These are phyloP conservation scores for Massospora cicadina DNA, from an alignment of 371 early-diverging fungal species.

Conservation along the genomic window DNA sequence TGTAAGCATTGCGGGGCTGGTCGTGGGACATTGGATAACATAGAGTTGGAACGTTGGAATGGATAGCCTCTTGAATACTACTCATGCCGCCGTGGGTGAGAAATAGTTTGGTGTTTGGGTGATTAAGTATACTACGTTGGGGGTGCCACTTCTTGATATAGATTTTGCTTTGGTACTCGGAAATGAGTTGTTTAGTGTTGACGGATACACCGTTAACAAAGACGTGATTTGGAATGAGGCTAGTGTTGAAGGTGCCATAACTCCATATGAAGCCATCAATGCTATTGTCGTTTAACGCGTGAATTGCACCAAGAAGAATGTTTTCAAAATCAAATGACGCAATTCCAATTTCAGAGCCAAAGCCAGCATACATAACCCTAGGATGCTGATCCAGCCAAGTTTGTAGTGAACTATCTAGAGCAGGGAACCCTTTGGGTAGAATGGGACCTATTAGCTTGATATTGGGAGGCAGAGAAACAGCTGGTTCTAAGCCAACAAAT, in stretches of 20 bases:
- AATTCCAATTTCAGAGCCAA: too few relatives aligned
- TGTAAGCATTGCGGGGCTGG: conserved; percentile 4
- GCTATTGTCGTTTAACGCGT: neutral
- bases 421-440: too few relatives aligned
- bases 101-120: conserved; percentile 10
- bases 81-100: conserved; percentile 9
- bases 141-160: conserved; percentile 1
- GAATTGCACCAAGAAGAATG: too few relatives aligned
- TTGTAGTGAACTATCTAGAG: too few relatives aligned
- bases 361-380: too few relatives aligned
- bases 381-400: too few relatives aligned
- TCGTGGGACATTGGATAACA: conserved; percentile 5
- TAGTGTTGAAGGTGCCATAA: neutral
- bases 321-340: too few relatives aligned
- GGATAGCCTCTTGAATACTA: conserved; percentile 11
- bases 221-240: neutral
- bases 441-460: too few relatives aligned
- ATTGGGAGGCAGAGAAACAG: too few relatives aligned
- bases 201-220: neutral
- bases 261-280: neutral
- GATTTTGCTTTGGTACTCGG: conserved; percentile 7
- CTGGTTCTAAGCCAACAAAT: too few relatives aligned
- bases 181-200: neutral
- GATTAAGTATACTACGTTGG: conserved; percentile 9
- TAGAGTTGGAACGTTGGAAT: conserved; percentile 10